These are phyloP conservation scores for Aeminium ludgeri DNA, from an alignment of 495 filamentous ascomycete species.

Conservation along the genomic window DNA sequence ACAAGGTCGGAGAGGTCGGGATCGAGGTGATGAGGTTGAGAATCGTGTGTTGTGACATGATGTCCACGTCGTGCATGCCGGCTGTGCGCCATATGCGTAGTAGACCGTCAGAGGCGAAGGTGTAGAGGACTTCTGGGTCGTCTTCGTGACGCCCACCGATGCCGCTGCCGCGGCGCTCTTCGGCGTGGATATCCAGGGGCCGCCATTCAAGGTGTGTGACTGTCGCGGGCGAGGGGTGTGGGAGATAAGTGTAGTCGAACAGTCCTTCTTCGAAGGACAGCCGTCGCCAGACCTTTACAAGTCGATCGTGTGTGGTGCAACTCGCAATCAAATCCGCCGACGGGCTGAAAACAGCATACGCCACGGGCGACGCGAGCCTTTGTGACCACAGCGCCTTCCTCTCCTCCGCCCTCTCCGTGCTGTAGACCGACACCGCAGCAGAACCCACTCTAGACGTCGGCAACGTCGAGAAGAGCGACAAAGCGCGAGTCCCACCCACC, in stretches of 20 bases:
- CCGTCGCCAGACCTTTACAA: conserved; percentile 86
- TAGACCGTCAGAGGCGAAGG: conserved; percentile 68
- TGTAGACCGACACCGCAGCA: conserved; percentile 26
- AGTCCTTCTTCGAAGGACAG: conserved; percentile 74
- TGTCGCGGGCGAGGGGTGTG: conserved; percentile 46
- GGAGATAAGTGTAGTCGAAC: conserved; percentile 81
- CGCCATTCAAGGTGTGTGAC: conserved; percentile 81
- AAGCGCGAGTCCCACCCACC: conserved; percentile 12
- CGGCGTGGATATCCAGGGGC: conserved; percentile 2
- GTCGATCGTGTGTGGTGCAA: conserved; percentile 57
- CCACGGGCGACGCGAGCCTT: conserved; percentile 50
- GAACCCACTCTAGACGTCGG: conserved; percentile 10
- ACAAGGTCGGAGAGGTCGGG: conserved; percentile 28
- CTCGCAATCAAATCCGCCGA: conserved; percentile 76
- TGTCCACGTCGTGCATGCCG: conserved; percentile 53
- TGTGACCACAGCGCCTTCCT: conserved; percentile 54
- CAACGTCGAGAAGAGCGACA: conserved; percentile 13
- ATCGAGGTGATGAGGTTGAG: conserved; percentile 65
- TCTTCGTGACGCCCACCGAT: conserved; percentile 11
- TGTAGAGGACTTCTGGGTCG: conserved; percentile 61
- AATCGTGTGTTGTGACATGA: conserved; percentile 63
- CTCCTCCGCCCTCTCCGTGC: conserved; percentile 8
- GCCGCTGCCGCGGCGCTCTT: conserved; percentile 3
- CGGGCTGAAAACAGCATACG: conserved; percentile 66
- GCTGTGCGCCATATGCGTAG: conserved; percentile 70